Percentiles rank a stretch among this genome's conserved stretches.
Evolutionary conservation across 768 basidiomycete species (phyloP).

Genomic region (Suillus placidus): DNA sequence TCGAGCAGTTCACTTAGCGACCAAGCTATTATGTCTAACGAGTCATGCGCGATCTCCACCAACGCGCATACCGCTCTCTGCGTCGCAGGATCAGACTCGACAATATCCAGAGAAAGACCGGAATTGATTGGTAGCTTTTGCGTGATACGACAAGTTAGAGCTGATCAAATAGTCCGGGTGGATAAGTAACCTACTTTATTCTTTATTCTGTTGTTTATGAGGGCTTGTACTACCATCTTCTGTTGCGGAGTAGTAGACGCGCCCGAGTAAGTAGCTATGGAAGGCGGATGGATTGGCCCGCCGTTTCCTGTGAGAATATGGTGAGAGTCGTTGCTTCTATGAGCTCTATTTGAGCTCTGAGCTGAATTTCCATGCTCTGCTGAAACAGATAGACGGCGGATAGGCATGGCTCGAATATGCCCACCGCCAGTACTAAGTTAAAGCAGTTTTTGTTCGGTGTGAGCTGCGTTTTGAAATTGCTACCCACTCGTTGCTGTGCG

Average conservation of each 20-base stretch:
- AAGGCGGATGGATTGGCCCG: conserved; percentile 34
- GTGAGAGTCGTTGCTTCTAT: conserved; percentile 67
- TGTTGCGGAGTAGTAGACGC: conserved; percentile 65
- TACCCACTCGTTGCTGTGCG: conserved; percentile 5
- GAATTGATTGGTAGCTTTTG: conserved; percentile 83
- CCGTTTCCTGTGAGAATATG: conserved; percentile 39
- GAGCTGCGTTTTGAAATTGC: conserved; percentile 5
- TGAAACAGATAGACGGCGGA: conserved; percentile 65
- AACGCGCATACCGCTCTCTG: conserved; percentile 78
- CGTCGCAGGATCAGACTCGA: conserved; percentile 77
- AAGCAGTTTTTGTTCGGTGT: conserved; percentile 6
- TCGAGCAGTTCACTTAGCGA: conserved; percentile 79
- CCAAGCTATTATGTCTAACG: conserved; percentile 79
- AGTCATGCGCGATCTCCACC: conserved; percentile 76
- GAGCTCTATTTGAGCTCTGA: conserved; percentile 48
- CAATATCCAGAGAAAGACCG: conserved; percentile 66
- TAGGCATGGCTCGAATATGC: conserved; percentile 43
- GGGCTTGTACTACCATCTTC: conserved; percentile 70
- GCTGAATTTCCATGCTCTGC: conserved; percentile 41
- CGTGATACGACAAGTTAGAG: conserved; percentile 4
- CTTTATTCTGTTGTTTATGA: conserved; percentile 74
- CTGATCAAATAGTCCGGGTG: conserved; percentile 5
- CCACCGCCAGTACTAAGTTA: conserved; percentile 22
- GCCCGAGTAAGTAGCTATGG: conserved; percentile 38
- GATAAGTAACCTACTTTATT: conserved; percentile 59